Conservation (phyloP, 129 eudicot genomes). For the Gnaphalium uliginosum region DNA sequence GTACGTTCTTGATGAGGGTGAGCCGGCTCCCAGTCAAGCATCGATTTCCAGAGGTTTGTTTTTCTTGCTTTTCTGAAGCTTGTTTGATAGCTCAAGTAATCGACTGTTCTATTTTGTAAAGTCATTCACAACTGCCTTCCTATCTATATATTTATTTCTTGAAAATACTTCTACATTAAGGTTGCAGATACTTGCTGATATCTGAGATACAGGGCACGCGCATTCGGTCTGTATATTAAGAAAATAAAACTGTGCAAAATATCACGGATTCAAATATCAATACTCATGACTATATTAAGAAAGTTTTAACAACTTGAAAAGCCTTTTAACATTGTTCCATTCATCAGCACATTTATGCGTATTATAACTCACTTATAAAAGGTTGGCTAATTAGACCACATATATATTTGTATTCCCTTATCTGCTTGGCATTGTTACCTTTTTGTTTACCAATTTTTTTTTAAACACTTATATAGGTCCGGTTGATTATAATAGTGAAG, state of each 20-base stretch:
- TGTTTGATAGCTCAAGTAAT: neutral
- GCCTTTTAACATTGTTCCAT: neutral
- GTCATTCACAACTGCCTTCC: neutral
- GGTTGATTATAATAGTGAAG: neutral
- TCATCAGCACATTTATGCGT: neutral
- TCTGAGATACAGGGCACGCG: no score
- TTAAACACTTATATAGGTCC: neutral
- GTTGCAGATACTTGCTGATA: no score
- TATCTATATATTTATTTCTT: neutral
- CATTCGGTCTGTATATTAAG: no score
- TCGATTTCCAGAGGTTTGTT: constrained; percentile 46
- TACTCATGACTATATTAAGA: no score
- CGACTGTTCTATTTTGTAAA: neutral
- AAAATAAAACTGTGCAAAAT: no score
- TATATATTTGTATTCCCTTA: neutral
- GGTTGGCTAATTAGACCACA: neutral
- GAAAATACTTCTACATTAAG: no score
- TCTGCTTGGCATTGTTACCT: neutral
- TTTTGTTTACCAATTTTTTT: neutral
- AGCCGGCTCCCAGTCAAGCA: constrained; percentile 36
- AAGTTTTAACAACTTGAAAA: neutral
- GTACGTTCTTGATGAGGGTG: constrained; percentile 61
- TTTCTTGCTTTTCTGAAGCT: neutral
- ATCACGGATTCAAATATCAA: no score
- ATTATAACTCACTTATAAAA: neutral